phyloP scores from a whole-genome alignment of 345 rosid genomes.

The Aurinia saxatilis region DNA sequence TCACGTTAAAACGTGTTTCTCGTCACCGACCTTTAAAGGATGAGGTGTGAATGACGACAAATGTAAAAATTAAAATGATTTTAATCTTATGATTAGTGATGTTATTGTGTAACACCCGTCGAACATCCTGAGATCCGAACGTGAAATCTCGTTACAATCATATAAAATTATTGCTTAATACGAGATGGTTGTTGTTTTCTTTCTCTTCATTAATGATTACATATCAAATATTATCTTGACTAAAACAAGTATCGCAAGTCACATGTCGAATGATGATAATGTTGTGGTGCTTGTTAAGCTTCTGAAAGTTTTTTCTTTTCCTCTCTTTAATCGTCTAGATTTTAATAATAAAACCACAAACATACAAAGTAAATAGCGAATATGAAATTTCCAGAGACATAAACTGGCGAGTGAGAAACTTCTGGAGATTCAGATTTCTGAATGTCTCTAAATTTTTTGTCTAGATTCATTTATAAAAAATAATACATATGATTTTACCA shows the following conservation, averaged over 20 bases:
- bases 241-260: not conserved
- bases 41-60: conserved; percentile 6
- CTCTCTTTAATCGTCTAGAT: too few species aligned
- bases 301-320: too few species aligned
- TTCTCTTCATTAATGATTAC: not conserved
- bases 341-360: too few species aligned
- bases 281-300: not conserved
- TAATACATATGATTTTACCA: too few species aligned
- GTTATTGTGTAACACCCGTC: not conserved
- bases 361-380: too few species aligned
- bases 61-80: not conserved
- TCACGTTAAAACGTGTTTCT: conserved; percentile 14
- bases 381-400: too few species aligned
- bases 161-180: not conserved
- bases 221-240: not conserved
- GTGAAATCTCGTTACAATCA: conserved; percentile 8
- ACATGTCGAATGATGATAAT: not conserved
- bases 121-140: conserved; percentile 7
- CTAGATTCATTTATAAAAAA: too few species aligned
- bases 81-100: not conserved
- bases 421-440: too few species aligned
- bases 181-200: not conserved
- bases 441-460: too few species aligned
- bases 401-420: too few species aligned
- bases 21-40: conserved; percentile 1